Conservation (phyloP, 768 basidiomycete species). For the Cystobasidium ongulense region DNA sequence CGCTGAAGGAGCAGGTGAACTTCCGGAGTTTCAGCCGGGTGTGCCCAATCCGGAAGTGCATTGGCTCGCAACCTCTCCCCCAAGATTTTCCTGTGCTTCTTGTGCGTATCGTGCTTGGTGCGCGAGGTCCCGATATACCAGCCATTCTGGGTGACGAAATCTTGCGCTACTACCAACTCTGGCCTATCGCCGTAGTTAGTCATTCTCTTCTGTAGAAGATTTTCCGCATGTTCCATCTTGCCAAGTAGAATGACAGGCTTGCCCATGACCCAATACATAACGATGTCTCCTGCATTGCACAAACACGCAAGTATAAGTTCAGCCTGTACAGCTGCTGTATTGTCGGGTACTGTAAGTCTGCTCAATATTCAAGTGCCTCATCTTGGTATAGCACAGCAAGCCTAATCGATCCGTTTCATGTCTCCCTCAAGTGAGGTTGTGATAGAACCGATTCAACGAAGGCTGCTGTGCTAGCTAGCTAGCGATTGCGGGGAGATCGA, state of each 20-base stretch:
- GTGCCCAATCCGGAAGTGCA: background rate
- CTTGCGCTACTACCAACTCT: slow-evolving; percentile 2
- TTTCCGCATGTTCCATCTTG: slow-evolving; percentile 4
- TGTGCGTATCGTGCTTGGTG: background rate
- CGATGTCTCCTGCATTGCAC: background rate
- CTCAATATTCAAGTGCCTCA: too few relatives aligned
- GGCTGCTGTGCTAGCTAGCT: too few relatives aligned
- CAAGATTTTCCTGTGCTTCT: background rate
- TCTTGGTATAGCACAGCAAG: too few relatives aligned
- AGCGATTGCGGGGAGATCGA: too few relatives aligned
- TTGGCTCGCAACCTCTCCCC: background rate
- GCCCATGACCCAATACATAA: slow-evolving; percentile 8
- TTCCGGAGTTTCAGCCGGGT: background rate
- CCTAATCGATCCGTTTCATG: too few relatives aligned
- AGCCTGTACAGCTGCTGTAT: too few relatives aligned
- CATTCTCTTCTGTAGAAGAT: background rate
- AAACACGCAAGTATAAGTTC: background rate
- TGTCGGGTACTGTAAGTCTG: too few relatives aligned
- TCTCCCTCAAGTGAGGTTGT: too few relatives aligned
- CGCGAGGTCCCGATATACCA: slow-evolving; percentile 7
- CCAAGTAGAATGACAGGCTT: slow-evolving; percentile 1
- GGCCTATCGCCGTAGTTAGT: background rate
- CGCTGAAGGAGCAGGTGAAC: background rate
- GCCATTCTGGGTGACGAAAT: background rate
- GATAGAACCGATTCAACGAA: too few relatives aligned